Conservation (phyloP, 148 eudicot species). For the Rhododendron mucronatum region DNA sequence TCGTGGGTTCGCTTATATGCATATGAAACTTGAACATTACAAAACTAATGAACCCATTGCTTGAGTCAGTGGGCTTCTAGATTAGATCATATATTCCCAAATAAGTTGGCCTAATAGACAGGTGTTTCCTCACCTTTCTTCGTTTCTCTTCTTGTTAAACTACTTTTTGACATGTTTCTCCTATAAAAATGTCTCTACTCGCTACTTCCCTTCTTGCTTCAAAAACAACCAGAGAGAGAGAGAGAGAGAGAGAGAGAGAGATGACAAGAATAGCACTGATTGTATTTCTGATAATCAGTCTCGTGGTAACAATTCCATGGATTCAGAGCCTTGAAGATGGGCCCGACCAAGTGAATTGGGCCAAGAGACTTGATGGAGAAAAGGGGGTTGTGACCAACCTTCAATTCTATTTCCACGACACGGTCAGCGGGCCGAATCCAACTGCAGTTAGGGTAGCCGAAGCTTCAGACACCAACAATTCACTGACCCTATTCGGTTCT, state of each 20-base stretch:
- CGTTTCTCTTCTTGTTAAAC: background rate
- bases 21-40: background rate
- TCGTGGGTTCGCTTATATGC: background rate
- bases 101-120: constrained; percentile 1
- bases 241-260: background rate
- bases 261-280: background rate
- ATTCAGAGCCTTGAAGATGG: constrained; percentile 4
- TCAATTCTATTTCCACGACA: constrained; percentile 36
- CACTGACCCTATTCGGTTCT: constrained; percentile 11
- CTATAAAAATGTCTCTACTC: background rate
- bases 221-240: background rate
- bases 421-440: constrained; percentile 13
- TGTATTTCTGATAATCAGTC: background rate
- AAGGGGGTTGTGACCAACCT: constrained; percentile 25
- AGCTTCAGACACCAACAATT: background rate
- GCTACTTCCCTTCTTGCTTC: background rate
- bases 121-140: background rate
- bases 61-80: background rate
- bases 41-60: background rate
- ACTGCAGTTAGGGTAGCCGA: constrained; percentile 12
- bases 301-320: background rate
- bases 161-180: background rate
- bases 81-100: background rate
- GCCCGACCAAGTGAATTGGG: constrained; percentile 18
- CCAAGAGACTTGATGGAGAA: constrained; percentile 8